Evolutionary conservation across 768 basidiomycete species (phyloP), one percentile per base, ranked within the genome.

Genomic region (Plicaturopsis crispa): DNA sequence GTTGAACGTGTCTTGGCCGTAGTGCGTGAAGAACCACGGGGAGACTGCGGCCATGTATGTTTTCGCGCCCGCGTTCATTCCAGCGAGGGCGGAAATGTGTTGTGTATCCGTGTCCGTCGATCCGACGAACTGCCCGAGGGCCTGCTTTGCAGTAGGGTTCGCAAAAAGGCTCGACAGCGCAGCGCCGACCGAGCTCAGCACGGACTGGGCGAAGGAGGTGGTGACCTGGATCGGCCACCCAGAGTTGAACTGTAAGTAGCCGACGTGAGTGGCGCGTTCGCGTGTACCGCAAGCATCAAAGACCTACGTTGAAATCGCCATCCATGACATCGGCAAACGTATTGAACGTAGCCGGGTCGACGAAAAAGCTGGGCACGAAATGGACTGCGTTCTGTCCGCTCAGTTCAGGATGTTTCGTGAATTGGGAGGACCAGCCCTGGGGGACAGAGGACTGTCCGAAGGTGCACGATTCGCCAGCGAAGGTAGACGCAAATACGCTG

Each of bases 1-100:
- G 59, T 86, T 75, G 52, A 72, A 85, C 2, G 73, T 66, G 37
- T 84, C 55, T 8, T 66, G 56, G 19, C 75, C 68, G 52, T 84
- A 87, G 53, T 88, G 84, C 3, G 84, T 83, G 55, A 83, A 87
- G 64, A 88, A 88, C 74, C 80, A 78, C 11, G 84, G 80, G 8
- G 82, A 77, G 20, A 78, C 75, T 11, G 80, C 62, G 5, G 61
- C 73, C 66, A 66, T 71, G 46, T 71, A 73, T 4, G 54, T 48
- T 26, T 41, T 57, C 39, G 59, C 59, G 20, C 36, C 48, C 12
- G 41, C 49, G 21, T 52, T 42, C 24, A 50, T 50, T 7, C 56
- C 45, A 8, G 48, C 36, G 40, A 78, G 60, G 3, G 57, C 63
- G 14, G 60, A 48, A 35, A 84, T 59, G 51, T 85, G 80, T 18